Conservation (phyloP, 495 filamentous ascomycete genomes). For the Gamarada debralockiae region DNA sequence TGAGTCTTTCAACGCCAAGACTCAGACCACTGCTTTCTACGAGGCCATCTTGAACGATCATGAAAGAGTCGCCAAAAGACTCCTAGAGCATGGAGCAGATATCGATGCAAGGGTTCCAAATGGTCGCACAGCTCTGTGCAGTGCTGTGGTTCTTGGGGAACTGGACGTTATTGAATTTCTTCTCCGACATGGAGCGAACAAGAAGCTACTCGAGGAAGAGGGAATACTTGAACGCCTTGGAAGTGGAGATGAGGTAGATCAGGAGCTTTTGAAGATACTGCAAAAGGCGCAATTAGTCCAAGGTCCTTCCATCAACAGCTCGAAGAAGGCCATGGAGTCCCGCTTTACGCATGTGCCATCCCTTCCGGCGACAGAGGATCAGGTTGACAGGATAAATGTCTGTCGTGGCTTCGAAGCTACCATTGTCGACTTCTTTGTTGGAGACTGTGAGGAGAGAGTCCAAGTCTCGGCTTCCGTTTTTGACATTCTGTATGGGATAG, state of each 20-base stretch:
- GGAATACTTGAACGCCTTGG: neutral
- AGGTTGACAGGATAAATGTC: neutral
- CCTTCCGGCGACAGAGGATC: neutral
- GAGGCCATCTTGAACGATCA: neutral
- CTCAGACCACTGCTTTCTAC: neutral
- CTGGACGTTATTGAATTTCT: neutral
- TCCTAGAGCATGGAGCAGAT: slow-evolving; percentile 1
- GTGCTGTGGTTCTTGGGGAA: neutral
- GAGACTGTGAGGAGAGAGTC: neutral
- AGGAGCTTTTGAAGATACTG: neutral
- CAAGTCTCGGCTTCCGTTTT: neutral
- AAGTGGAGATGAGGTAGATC: neutral
- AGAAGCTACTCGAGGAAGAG: neutral
- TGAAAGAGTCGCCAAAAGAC: neutral
- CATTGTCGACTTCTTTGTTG: neutral
- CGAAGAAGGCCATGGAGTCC: neutral
- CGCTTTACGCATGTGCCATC: neutral
- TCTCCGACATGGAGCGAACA: neutral
- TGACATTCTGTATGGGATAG: neutral
- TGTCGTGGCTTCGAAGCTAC: too few relatives aligned
- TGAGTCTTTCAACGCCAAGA: neutral
- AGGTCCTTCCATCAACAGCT: neutral
- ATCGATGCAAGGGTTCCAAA: neutral
- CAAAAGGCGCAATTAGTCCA: neutral
- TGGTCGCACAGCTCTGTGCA: neutral